These are phyloP conservation scores for Ganoderma sp. DNA, from an alignment of 1,284 basidiomycete genomes.

Conservation along the genomic window DNA sequence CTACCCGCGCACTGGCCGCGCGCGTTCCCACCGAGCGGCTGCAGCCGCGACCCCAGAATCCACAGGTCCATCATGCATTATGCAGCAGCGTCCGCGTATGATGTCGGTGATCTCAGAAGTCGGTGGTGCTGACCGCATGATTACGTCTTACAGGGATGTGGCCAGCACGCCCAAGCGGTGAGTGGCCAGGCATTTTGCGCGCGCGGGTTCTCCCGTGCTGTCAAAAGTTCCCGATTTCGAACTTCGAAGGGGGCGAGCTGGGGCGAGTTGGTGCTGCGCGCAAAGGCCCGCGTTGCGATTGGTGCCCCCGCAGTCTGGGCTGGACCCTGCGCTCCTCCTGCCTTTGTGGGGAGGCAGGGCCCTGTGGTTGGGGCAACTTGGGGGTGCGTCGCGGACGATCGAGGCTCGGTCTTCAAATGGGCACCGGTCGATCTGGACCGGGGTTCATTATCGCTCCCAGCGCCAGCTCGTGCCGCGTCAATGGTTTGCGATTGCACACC, in stretches of 20 bases:
- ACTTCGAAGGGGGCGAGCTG: too few species aligned
- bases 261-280: neutral
- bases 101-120: constrained; percentile 13
- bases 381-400: neutral
- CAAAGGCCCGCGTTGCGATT: neutral
- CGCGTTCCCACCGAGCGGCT: neutral
- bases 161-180: constrained; percentile 66
- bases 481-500: neutral
- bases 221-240: too few species aligned
- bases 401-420: constrained; percentile 8
- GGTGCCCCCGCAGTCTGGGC: neutral
- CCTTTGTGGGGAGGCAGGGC: constrained; percentile 6
- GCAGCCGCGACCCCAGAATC: neutral
- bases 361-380: constrained; percentile 6
- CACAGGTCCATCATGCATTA: neutral
- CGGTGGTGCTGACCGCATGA: constrained; percentile 18
- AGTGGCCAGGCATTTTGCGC: constrained; percentile 38
- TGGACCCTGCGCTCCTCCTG: neutral
- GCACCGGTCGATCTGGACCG: constrained; percentile 4
- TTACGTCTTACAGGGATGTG: constrained; percentile 59
- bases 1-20: neutral
- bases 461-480: neutral
- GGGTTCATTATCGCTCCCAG: neutral
- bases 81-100: constrained; percentile 19
- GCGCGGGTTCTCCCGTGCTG: constrained; percentile 13